Evolutionary conservation across 331 rosid species (phyloP), one percentile per base, ranked within the genome.

Genomic region (Ulmus americana): DNA sequence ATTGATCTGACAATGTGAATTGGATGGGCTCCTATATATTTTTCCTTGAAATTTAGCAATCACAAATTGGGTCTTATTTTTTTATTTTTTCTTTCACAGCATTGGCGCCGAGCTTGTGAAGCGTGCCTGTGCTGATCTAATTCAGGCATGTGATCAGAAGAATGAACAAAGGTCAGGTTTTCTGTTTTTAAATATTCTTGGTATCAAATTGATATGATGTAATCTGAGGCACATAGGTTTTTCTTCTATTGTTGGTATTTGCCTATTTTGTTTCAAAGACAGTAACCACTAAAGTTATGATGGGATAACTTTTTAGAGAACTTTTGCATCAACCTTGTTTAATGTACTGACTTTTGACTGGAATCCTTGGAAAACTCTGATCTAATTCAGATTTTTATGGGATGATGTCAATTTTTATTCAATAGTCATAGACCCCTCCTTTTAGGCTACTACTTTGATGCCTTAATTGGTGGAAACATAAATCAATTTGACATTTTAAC

Each of bases 51-150:
- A 44, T 42, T 57, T 16, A 51, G 52, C 60, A 53, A 51, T 54
- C 58, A 43, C 52, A 66, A 64, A 58, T 49, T 50, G 14, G 41
- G 38, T 70, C 71, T 79, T 67, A 50, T 56, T 65, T 66, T 20
- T 61, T 41, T 51, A 43, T 59, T 38, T 75, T 55, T 10, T 70
- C 35, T 79, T 61, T 39, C 83, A 28, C 35, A 88, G 95, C 61
- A 71, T 88, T 50, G 90, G 95, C 47, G 88, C 83, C 1, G 76
- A 76, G 59, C 84, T 56, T 18, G 76, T 81, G 72, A 77, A 49
- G 66, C 77, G 39, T 44, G 85, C 90, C 38, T 79, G 86, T 58
- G 28, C 10, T 49, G 70, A 71, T 54, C 76, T 85, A 55, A 69
- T 77, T 41, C 47, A 69, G 68, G 86, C 90, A 67, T 81, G 85